Evolutionary conservation across 139 green algal genomes (phyloP).

Genomic region (Ulvella scutata): DNA sequence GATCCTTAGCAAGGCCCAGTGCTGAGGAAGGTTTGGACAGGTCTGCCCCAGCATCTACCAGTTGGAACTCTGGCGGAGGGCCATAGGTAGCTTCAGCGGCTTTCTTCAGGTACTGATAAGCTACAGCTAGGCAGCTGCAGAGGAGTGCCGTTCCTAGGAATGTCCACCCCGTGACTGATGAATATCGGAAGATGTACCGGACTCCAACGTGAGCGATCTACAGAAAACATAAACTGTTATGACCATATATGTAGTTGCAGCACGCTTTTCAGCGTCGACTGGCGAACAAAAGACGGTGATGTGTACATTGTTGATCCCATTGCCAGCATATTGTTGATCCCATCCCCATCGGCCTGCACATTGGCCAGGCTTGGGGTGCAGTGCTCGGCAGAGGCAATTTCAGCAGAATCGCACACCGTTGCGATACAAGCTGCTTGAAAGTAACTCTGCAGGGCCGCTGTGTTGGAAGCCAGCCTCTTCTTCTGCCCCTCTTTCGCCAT

Average conservation of each 20-base stretch:
- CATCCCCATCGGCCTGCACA: no score
- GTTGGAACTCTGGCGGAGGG: not conserved
- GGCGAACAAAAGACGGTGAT: no score
- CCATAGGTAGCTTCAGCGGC: not conserved
- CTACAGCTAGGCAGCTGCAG: not conserved
- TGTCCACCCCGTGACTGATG: not conserved
- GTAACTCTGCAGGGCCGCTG: not conserved
- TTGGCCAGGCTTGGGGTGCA: not conserved
- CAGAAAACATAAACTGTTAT: no score
- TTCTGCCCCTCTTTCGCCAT: not conserved
- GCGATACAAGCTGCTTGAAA: not conserved
- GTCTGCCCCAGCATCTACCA: not conserved
- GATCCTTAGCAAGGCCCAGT: not conserved
- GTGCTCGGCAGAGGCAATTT: not conserved
- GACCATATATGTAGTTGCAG: no score
- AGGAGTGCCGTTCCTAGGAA: not conserved
- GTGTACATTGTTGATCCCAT: no score
- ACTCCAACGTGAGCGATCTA: not conserved
- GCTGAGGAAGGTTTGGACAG: not conserved
- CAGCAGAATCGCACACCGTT: not conserved
- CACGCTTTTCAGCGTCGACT: no score
- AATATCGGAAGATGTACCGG: not conserved
- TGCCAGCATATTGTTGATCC: no score
- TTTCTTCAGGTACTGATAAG: not conserved
- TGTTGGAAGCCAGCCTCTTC: not conserved